Evolutionary conservation across 176 grass and related monocot genomes (phyloP), one percentile per base, ranked within the genome.

Genomic region (Musa acuminata): DNA sequence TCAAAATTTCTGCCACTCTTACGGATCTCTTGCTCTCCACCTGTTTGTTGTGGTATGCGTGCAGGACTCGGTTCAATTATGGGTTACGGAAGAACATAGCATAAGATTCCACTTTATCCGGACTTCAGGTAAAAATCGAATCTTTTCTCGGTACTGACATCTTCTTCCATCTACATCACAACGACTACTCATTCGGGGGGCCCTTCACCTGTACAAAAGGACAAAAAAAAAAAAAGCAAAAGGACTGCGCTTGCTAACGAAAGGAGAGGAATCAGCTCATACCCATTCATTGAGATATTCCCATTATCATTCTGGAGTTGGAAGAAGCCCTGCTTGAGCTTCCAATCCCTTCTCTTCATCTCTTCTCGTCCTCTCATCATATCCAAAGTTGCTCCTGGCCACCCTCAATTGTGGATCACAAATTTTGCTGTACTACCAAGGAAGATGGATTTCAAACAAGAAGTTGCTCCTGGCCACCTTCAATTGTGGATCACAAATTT

Each of bases 401-500:
- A 49, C 55, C 48, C 69, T 89, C 82, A 87, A 23, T 80, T 64
- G 9, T 83, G 84, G 49, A 89, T 25, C 43, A 53, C 49, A 51
- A 83, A 85, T 64, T 85, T 83, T 20, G 51, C 13, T 71, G 49
- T 69, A 27, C 53, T 57, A 19, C 87, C 87, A 70, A 75, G 81
- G 75, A 80, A 69, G 82, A 86, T 75, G 49, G 74, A 75, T 65
- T 24, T 26, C 50, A 35, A 77, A 83, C 22, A 22, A 22, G 22
- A 22, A 22, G 22, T 22, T 22, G 22, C 22, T 22, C 22, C 22
- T 22, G 22, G 22, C 22, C 22, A 22, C 22, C 22, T 22, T 22
- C 22, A 22, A 22, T 22, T 22, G 22, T 22, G 22, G 22, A 22
- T 22, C 22, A 22, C 22, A 22, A 22, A 22, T 22, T 22, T 22